Evolutionary conservation across 2,329 filamentous ascomycete genomes (phyloP).

Genomic region (Parafenestella ontariensis): DNA sequence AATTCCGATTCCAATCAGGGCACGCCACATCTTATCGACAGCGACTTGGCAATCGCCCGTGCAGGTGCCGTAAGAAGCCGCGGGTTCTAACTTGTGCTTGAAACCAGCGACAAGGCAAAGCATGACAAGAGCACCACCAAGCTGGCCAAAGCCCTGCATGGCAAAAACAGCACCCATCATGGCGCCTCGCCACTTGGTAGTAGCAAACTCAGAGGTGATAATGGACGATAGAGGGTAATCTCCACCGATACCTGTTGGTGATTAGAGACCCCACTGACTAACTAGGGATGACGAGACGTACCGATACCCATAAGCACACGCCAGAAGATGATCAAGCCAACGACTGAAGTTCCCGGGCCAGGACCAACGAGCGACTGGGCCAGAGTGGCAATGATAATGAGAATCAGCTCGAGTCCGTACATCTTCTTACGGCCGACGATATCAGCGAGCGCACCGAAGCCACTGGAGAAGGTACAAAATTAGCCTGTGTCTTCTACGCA

Average conservation of each 20-base stretch:
- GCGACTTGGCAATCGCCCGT: conserved; percentile 39
- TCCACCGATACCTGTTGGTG: conserved; percentile 59
- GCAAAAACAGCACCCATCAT: conserved; percentile 55
- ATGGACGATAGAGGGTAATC: conserved; percentile 85
- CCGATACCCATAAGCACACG: conserved; percentile 52
- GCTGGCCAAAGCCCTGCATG: conserved; percentile 54
- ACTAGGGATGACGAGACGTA: conserved; percentile 12
- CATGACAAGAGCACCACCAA: conserved; percentile 48
- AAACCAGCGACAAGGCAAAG: conserved; percentile 40
- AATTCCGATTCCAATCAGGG: conserved; percentile 51
- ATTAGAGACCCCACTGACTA: conserved; percentile 6
- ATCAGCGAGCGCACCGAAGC: conserved; percentile 70
- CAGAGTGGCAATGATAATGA: conserved; percentile 50
- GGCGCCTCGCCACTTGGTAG: conserved; percentile 50
- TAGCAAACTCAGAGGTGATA: conserved; percentile 69
- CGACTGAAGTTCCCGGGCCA: conserved; percentile 45
- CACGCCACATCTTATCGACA: conserved; percentile 53
- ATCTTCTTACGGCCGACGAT: conserved; percentile 80
- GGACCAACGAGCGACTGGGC: conserved; percentile 45
- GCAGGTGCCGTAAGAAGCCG: conserved; percentile 31
- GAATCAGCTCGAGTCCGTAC: conserved; percentile 67
- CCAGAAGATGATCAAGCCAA: conserved; percentile 51
- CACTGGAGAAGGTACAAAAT: conserved; percentile 26
- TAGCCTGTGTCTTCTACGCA: background rate
- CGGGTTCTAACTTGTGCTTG: conserved; percentile 34